These are phyloP conservation scores for Vigna angularis DNA, from an alignment of 306 rosid species.

Conservation along the genomic window DNA sequence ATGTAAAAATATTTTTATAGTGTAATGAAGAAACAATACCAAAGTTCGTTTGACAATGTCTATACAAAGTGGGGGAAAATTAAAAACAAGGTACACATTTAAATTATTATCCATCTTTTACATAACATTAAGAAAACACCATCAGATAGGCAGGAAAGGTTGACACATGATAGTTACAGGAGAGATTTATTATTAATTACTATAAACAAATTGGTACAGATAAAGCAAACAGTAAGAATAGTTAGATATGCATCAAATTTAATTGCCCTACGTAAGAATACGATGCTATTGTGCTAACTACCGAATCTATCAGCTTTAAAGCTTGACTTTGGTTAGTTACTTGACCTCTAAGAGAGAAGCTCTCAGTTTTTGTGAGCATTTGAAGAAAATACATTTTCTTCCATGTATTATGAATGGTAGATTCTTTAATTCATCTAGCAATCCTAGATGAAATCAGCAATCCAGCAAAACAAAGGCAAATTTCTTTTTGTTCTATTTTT, in stretches of 20 bases:
- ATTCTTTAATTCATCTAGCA: conserved; percentile 3
- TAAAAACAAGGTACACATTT: background rate
- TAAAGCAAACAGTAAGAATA: background rate
- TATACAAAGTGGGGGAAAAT: background rate
- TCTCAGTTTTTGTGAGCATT: background rate
- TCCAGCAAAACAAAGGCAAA: background rate
- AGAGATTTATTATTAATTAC: background rate
- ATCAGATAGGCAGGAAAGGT: background rate
- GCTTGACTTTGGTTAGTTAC: background rate
- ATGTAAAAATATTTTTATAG: too few relatives aligned
- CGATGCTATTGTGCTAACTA: background rate
- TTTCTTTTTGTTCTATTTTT: background rate
- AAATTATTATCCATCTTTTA: background rate
- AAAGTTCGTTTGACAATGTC: background rate
- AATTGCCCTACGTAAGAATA: background rate
- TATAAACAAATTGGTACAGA: background rate
- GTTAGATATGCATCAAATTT: too few relatives aligned
- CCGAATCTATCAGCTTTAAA: background rate
- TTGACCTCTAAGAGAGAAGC: background rate
- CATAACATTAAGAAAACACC: background rate
- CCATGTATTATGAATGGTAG: background rate
- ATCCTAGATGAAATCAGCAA: background rate
- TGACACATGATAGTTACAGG: background rate
- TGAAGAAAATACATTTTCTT: background rate
- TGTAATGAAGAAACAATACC: too few relatives aligned